phyloP scores from a whole-genome alignment of 2,329 filamentous ascomycete genomes.

The Hypoxylon sp. region DNA sequence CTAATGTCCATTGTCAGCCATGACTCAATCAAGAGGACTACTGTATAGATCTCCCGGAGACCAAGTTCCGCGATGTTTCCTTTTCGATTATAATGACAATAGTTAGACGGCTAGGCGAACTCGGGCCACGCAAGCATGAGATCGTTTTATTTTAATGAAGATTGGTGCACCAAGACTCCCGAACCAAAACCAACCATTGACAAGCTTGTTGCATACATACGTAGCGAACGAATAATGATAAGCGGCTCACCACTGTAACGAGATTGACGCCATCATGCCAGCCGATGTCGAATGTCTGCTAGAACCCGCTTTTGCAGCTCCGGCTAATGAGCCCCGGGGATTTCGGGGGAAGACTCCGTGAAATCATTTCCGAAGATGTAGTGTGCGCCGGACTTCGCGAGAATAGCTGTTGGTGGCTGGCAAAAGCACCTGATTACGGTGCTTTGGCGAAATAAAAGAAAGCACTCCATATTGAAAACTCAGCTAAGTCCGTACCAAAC shows the following conservation, averaged over 20 bases:
- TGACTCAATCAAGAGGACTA: conserved; percentile 17
- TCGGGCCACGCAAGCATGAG: conserved; percentile 16
- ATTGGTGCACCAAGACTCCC: conserved; percentile 10
- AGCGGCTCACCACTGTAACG: conserved; percentile 17
- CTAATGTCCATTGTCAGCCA: conserved; percentile 23
- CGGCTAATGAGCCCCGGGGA: conserved; percentile 42
- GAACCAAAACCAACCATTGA: conserved; percentile 16
- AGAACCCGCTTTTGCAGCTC: conserved; percentile 38
- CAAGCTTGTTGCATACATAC: conserved; percentile 23
- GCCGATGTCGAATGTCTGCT: conserved; percentile 39
- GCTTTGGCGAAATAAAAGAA: neutral
- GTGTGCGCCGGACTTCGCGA: conserved; percentile 14
- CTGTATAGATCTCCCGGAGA: conserved; percentile 17
- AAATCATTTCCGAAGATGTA: conserved; percentile 24
- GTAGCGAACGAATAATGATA: conserved; percentile 18
- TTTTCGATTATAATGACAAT: conserved; percentile 8
- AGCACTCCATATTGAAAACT: neutral
- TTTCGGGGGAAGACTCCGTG: conserved; percentile 34
- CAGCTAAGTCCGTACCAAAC: neutral
- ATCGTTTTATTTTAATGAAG: conserved; percentile 38
- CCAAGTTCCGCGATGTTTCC: conserved; percentile 30
- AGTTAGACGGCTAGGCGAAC: conserved; percentile 5
- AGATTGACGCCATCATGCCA: conserved; percentile 42
- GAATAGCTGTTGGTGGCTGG: neutral
- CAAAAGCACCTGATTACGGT: neutral